Evolutionary conservation across 2,329 filamentous ascomycete species (phyloP).

Genomic region (Fusarium xylarioides): DNA sequence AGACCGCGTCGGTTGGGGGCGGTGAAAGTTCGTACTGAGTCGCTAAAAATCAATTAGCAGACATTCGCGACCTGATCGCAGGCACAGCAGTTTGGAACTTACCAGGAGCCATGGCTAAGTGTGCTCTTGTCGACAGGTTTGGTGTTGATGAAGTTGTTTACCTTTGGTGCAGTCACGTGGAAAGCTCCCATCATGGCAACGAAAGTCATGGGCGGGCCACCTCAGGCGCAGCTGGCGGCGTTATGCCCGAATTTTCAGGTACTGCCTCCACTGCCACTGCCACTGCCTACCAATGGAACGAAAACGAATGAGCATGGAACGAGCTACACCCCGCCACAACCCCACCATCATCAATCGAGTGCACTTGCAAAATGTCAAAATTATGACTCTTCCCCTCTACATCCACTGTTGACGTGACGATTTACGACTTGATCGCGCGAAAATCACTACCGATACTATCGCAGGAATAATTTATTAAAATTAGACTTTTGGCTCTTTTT

Average conservation of each 20-base stretch:
- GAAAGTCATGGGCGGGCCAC: slow-evolving; percentile 1
- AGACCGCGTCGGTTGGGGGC: slow-evolving; percentile 87
- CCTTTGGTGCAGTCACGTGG: slow-evolving; percentile 49
- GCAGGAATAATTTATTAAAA: background rate
- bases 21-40: slow-evolving; percentile 85
- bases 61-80: background rate
- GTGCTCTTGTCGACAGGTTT: slow-evolving; percentile 28
- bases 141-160: slow-evolving; percentile 48
- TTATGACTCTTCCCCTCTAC: slow-evolving; percentile 51
- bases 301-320: background rate
- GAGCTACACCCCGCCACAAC: slow-evolving; percentile 52
- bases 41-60: slow-evolving; percentile 52
- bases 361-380: slow-evolving; percentile 54
- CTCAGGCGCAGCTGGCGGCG: slow-evolving; percentile 7
- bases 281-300: background rate
- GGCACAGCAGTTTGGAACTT: slow-evolving; percentile 19
- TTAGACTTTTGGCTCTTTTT: slow-evolving; percentile 23
- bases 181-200: slow-evolving; percentile 26
- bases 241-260: slow-evolving; percentile 45
- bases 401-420: slow-evolving; percentile 37
- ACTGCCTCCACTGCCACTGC: slow-evolving; percentile 36
- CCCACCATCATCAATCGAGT: slow-evolving; percentile 50
- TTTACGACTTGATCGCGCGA: slow-evolving; percentile 36
- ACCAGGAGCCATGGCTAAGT: slow-evolving; percentile 54
- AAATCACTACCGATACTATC: slow-evolving; percentile 9